Evolutionary conservation across 192 early-diverging fungal genomes (phyloP).

Genomic region (Spizellomyces sp.): DNA sequence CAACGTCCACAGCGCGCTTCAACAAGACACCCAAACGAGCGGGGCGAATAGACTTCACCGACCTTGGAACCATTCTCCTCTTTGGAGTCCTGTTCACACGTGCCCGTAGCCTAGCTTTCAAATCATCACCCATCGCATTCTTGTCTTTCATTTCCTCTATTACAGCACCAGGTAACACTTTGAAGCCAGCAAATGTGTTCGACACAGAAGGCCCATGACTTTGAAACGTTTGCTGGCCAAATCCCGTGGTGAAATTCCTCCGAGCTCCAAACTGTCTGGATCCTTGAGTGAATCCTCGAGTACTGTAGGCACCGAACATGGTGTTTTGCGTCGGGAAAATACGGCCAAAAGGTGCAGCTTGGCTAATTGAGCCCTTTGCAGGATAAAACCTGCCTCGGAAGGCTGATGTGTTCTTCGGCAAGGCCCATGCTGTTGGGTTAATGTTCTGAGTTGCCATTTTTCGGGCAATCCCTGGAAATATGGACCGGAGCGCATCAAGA

Average conservation of each 20-base stretch:
- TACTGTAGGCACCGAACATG: no score
- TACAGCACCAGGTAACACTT: constrained; percentile 19
- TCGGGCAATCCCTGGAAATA: no score
- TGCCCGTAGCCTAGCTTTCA: background rate
- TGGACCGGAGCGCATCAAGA: no score
- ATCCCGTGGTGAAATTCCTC: constrained; percentile 15
- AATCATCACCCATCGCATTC: background rate
- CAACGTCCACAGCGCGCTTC: background rate
- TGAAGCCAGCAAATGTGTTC: constrained; percentile 17
- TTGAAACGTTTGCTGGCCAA: constrained; percentile 5
- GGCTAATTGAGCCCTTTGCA: no score
- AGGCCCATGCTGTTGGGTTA: no score
- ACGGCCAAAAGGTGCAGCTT: no score
- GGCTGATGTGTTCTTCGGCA: no score
- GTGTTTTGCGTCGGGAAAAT: no score
- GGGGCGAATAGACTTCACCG: background rate
- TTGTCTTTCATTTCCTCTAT: constrained; percentile 9
- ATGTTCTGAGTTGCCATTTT: no score
- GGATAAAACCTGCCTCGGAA: no score
- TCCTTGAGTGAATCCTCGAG: no score
- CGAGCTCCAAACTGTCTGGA: background rate
- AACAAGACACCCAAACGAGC: background rate
- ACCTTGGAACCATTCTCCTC: background rate
- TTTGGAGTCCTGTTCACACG: background rate
- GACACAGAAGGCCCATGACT: no score